phyloP scores from a whole-genome alignment of 192 early-diverging fungal species.

The Pecoramyces ruminantium region DNA sequence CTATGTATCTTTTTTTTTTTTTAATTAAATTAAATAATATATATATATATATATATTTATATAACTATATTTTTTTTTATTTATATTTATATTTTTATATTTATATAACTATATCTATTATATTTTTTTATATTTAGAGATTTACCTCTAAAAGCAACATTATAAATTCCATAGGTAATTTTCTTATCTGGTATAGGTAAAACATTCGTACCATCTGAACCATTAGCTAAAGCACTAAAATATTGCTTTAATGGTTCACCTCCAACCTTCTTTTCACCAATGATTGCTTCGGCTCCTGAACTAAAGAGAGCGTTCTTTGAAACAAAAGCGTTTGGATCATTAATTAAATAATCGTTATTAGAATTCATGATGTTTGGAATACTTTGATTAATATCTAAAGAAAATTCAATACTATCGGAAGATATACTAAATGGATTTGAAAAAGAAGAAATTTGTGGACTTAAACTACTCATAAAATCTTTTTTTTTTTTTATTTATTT shows the following conservation, averaged over 20 bases:
- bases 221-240: neutral
- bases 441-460: neutral
- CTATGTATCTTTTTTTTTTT: too few species aligned
- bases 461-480: neutral
- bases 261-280: neutral
- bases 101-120: too few species aligned
- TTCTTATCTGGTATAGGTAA: neutral
- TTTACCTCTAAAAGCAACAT: neutral
- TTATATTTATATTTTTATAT: too few species aligned
- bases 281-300: neutral
- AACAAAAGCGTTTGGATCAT: neutral
- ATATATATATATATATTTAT: too few species aligned
- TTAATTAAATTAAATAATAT: too few species aligned
- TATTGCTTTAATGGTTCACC: neutral
- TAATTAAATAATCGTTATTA: neutral
- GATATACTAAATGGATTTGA: neutral
- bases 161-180: neutral
- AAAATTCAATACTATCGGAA: neutral
- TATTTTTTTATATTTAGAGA: neutral
- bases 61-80: too few species aligned
- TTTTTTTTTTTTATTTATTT: neutral
- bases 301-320: neutral
- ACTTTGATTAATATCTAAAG: neutral
- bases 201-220: neutral
- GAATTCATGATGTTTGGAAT: neutral